Percentiles rank a stretch among this genome's conserved stretches.
Conservation (phyloP, 768 basidiomycete genomes). For the Pleurotus citrinopileatus region DNA sequence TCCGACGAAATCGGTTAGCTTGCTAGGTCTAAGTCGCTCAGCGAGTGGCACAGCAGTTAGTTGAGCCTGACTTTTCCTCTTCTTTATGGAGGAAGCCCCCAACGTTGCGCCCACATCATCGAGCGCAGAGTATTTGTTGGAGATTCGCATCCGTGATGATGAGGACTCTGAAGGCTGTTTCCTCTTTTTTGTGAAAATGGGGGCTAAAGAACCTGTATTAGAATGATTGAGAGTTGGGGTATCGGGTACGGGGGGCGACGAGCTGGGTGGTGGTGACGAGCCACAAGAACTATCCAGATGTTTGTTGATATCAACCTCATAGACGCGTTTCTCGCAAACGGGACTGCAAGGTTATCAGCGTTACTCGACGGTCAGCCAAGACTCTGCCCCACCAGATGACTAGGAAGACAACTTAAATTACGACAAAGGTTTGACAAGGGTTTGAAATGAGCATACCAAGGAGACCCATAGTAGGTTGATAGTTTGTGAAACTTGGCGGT, state of each 20-base stretch:
- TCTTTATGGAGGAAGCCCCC: not conserved
- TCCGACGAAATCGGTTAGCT: slow-evolving; percentile 67
- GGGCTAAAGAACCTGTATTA: not conserved
- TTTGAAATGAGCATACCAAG: too few relatives aligned
- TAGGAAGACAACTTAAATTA: not conserved
- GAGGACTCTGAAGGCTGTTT: not conserved
- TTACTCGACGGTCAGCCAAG: not conserved
- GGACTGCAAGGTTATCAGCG: not conserved
- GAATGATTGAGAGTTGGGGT: not conserved
- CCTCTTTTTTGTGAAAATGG: slow-evolving; percentile 2
- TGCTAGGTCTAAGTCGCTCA: slow-evolving; percentile 66
- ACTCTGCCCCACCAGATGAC: slow-evolving; percentile 6
- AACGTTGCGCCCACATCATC: not conserved
- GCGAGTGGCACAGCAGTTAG: slow-evolving; percentile 55
- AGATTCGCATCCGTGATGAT: not conserved
- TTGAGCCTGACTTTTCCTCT: slow-evolving; percentile 4
- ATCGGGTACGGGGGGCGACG: not conserved
- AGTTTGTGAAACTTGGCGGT: too few relatives aligned
- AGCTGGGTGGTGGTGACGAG: not conserved
- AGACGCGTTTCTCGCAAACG: slow-evolving; percentile 2
- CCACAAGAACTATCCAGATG: not conserved
- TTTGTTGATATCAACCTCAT: not conserved
- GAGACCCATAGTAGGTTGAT: too few relatives aligned
- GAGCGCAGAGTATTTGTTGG: not conserved
- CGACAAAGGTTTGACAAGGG: too few relatives aligned